phyloP scores from a whole-genome alignment of 2,329 filamentous ascomycete species.

The Chaetomium globosum region DNA sequence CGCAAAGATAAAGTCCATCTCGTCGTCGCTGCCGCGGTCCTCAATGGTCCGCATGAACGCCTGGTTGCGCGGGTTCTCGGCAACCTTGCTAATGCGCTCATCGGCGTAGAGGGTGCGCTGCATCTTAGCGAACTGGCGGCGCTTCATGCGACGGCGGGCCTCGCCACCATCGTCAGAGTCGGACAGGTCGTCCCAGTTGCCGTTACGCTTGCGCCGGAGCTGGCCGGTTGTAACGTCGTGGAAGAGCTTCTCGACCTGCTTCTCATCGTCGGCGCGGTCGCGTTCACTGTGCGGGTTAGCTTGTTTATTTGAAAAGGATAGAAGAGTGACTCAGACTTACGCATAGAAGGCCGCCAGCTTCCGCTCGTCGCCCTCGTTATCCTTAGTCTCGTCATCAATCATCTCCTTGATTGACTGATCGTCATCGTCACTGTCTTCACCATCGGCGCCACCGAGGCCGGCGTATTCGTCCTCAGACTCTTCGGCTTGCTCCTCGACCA shows the following conservation, averaged over 20 bases:
- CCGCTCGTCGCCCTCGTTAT: slow-evolving; percentile 75
- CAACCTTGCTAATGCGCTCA: slow-evolving; percentile 87
- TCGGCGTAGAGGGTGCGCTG: slow-evolving; percentile 84
- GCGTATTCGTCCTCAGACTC: slow-evolving; percentile 99
- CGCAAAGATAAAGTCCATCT: slow-evolving; percentile 68
- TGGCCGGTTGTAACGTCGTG: slow-evolving; percentile 89
- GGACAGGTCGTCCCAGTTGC: slow-evolving; percentile 75
- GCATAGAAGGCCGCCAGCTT: slow-evolving; percentile 85
- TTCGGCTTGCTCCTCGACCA: slow-evolving; percentile 91
- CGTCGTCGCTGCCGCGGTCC: slow-evolving; percentile 74
- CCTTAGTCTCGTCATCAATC: slow-evolving; percentile 80
- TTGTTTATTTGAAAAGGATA: not conserved
- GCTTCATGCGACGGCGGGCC: slow-evolving; percentile 75
- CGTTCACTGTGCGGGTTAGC: slow-evolving; percentile 61
- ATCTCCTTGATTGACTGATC: slow-evolving; percentile 72
- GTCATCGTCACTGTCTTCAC: slow-evolving; percentile 78
- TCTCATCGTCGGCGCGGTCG: slow-evolving; percentile 78
- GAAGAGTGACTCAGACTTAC: slow-evolving; percentile 58
- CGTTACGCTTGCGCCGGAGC: slow-evolving; percentile 78
- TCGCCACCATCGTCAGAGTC: slow-evolving; percentile 90
- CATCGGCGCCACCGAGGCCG: slow-evolving; percentile 84
- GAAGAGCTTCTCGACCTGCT: slow-evolving; percentile 86
- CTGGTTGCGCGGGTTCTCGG: slow-evolving; percentile 81
- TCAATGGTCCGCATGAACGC: slow-evolving; percentile 91
- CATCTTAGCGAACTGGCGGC: slow-evolving; percentile 87